These are phyloP conservation scores for Alternaria infectoria DNA, from an alignment of 2,329 filamentous ascomycete genomes.

Conservation along the genomic window DNA sequence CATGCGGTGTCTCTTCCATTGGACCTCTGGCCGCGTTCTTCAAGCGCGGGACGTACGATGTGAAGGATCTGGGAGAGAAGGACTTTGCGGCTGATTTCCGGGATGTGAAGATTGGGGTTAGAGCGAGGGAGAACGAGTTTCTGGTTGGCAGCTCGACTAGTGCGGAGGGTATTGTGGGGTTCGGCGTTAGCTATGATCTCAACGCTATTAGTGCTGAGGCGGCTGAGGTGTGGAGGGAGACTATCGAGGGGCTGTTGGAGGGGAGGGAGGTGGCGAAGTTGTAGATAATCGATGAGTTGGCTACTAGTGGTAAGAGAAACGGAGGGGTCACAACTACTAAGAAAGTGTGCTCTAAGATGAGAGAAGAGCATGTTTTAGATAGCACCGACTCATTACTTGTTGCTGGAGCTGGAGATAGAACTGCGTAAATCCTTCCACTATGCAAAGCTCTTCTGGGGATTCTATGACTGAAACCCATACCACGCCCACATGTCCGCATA, in stretches of 20 bases:
- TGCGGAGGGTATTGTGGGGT: constrained; percentile 43
- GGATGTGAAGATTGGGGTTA: constrained; percentile 47
- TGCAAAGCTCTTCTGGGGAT: too few relatives aligned
- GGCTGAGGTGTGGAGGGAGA: constrained; percentile 40
- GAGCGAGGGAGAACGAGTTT: constrained; percentile 56
- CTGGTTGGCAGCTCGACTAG: constrained; percentile 52
- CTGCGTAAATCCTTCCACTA: too few relatives aligned
- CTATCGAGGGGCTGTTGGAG: constrained; percentile 42
- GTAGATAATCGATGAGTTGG: too few relatives aligned
- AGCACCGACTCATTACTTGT: too few relatives aligned
- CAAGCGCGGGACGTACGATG: constrained; percentile 30
- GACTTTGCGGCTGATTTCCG: constrained; percentile 52
- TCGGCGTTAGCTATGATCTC: constrained; percentile 52
- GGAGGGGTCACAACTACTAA: too few relatives aligned
- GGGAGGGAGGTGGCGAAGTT: constrained; percentile 18
- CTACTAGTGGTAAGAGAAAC: too few relatives aligned
- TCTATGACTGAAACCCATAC: too few relatives aligned
- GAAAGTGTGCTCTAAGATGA: too few relatives aligned
- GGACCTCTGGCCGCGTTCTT: constrained; percentile 48
- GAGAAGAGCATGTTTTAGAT: too few relatives aligned
- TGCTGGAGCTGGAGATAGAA: too few relatives aligned
- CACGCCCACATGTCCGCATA: too few relatives aligned
- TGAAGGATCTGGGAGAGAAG: constrained; percentile 30
- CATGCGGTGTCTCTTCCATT: constrained; percentile 54
- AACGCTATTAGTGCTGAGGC: constrained; percentile 43